Conservation (phyloP, 805 yeast species). For the Scheffersomyces spartinae region DNA sequence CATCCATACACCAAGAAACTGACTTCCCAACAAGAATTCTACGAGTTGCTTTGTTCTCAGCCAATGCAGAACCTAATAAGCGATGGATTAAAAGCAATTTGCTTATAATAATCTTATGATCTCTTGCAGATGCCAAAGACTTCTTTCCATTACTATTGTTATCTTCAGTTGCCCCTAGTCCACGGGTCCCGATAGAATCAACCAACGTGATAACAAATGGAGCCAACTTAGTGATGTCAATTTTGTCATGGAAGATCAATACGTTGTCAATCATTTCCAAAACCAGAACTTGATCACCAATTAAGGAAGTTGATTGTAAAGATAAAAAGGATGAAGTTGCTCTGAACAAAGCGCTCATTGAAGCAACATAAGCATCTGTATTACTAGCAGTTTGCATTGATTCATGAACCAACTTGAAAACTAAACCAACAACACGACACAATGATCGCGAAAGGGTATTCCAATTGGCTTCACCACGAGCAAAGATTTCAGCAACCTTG, state of each 20-base stretch:
- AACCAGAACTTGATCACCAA: conserved; percentile 53
- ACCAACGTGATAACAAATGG: conserved; percentile 33
- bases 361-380: conserved; percentile 15
- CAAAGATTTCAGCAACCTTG: conserved; percentile 35
- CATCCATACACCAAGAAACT: conserved; percentile 47
- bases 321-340: conserved; percentile 34
- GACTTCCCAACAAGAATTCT: conserved; percentile 32
- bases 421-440: conserved; percentile 45
- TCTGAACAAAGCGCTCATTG: conserved; percentile 24
- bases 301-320: conserved; percentile 32
- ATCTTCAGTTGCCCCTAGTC: conserved; percentile 37
- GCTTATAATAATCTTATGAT: conserved; percentile 42
- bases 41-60: conserved; percentile 14
- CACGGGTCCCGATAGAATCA: conserved; percentile 45
- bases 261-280: conserved; percentile 51
- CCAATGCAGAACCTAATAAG: conserved; percentile 30
- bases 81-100: conserved; percentile 55
- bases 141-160: too few species aligned
- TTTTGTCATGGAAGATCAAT: conserved; percentile 28
- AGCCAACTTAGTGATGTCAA: conserved; percentile 29
- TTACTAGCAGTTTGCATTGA: conserved; percentile 11
- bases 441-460: conserved; percentile 50
- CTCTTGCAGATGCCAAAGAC: conserved; percentile 38
- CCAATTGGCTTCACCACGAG: conserved; percentile 45
- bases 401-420: conserved; percentile 30